Conservation (phyloP, 805 yeast genomes). For the Kazachstania martiniae region DNA sequence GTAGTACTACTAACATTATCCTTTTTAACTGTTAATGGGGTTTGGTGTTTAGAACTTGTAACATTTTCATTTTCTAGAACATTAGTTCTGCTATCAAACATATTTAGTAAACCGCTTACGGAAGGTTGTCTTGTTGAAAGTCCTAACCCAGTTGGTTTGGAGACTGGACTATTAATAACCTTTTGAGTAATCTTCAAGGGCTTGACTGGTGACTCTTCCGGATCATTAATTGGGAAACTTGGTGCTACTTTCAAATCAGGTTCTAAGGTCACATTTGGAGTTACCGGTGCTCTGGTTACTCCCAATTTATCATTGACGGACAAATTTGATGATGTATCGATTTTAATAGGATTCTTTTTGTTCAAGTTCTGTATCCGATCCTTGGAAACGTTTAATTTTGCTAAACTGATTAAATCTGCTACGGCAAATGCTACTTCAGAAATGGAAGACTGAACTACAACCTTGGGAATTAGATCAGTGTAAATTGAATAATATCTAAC, state of each 20-base stretch:
- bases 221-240: background rate
- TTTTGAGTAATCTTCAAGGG: conserved; percentile 61
- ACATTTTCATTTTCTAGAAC: no score
- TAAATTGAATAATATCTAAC: conserved; percentile 64
- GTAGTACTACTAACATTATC: no score
- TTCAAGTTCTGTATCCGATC: background rate
- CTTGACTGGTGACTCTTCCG: conserved; percentile 36
- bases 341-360: background rate
- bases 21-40: no score
- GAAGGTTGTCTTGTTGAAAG: conserved; percentile 17
- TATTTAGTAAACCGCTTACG: conserved; percentile 16
- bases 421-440: conserved; percentile 59
- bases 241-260: background rate
- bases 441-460: conserved; percentile 62
- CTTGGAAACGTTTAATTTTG: conserved; percentile 4
- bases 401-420: conserved; percentile 42
- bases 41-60: no score
- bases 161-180: conserved; percentile 6
- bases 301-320: background rate
- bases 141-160: conserved; percentile 3
- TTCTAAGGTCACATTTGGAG: background rate
- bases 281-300: background rate
- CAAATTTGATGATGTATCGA: background rate
- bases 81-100: conserved; percentile 15
- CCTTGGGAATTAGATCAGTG: conserved; percentile 51